Percentiles rank a stretch among this genome's conserved stretches.
phyloP scores from a whole-genome alignment of 768 basidiomycete genomes.

The Trametes cinnabarina region DNA sequence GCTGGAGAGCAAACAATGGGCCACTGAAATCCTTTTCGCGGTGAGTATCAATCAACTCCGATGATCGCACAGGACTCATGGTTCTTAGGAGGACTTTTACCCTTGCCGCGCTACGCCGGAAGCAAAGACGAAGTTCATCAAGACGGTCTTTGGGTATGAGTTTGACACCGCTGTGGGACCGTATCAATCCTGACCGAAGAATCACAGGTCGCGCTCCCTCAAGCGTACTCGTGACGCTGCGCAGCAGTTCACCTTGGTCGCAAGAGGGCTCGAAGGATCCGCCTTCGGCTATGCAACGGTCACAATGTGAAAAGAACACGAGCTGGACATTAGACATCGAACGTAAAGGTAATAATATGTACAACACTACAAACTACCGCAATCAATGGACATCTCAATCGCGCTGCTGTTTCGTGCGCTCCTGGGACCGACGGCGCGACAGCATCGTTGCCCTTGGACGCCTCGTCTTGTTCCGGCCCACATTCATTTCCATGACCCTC shows the following conservation, averaged over 20 bases:
- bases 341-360: background rate
- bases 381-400: background rate
- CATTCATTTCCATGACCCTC: constrained; percentile 20
- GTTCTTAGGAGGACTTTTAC: constrained; percentile 64
- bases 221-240: constrained; percentile 79
- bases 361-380: background rate
- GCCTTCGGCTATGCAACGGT: constrained; percentile 76
- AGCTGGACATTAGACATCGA: background rate
- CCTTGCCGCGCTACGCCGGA: constrained; percentile 69
- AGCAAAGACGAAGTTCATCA: constrained; percentile 77
- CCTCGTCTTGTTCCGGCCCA: constrained; percentile 9
- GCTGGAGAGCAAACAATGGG: constrained; percentile 62
- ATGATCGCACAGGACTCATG: background rate
- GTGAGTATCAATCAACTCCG: constrained; percentile 36
- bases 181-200: background rate
- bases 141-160: constrained; percentile 64
- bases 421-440: constrained; percentile 6
- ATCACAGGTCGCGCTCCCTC: constrained; percentile 61
- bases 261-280: constrained; percentile 80
- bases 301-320: constrained; percentile 21
- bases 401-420: background rate
- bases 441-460: constrained; percentile 9
- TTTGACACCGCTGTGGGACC: too few relatives aligned
- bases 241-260: constrained; percentile 83
- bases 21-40: constrained; percentile 65